Evolutionary conservation across 1,284 basidiomycete genomes (phyloP).

Genomic region (Anthracocystis setariae): DNA sequence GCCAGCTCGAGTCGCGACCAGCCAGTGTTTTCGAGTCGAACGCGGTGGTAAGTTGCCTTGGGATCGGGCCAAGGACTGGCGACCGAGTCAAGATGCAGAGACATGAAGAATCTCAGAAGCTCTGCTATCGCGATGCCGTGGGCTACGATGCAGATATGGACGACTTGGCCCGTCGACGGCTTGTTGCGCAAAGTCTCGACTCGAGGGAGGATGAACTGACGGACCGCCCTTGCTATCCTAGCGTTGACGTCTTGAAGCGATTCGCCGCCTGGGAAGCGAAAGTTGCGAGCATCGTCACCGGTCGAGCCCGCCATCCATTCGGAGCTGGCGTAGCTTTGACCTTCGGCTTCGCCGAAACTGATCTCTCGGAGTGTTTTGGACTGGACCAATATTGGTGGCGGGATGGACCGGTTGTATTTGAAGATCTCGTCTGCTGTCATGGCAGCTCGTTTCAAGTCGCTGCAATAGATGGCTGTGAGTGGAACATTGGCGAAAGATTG

Average conservation of each 20-base stretch:
- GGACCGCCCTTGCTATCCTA: conserved; percentile 75
- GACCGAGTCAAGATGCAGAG: conserved; percentile 42
- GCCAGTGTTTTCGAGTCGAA: conserved; percentile 71
- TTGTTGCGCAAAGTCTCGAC: conserved; percentile 66
- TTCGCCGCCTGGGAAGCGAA: conserved; percentile 79
- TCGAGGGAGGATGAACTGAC: conserved; percentile 74
- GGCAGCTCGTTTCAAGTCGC: conserved; percentile 80
- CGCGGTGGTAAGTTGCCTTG: conserved; percentile 67
- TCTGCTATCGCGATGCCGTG: conserved; percentile 82
- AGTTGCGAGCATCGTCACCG: conserved; percentile 69
- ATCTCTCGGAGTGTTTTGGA: conserved; percentile 69
- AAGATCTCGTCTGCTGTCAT: conserved; percentile 77
- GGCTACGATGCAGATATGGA: conserved; percentile 79
- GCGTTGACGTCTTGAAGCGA: conserved; percentile 76
- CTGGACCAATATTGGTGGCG: conserved; percentile 72
- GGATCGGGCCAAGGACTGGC: conserved; percentile 62
- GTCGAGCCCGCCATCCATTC: conserved; percentile 42
- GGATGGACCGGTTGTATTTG: conserved; percentile 70
- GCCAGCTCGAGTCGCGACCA: conserved; percentile 70
- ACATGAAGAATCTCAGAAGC: conserved; percentile 56
- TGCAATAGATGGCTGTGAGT: conserved; percentile 79
- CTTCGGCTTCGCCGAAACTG: conserved; percentile 79
- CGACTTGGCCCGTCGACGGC: conserved; percentile 35
- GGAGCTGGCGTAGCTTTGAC: conserved; percentile 71
- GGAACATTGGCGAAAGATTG: conserved; percentile 73